Percentiles rank a stretch among this genome's conserved stretches.
Evolutionary conservation across 345 rosid species (phyloP).

Genomic region (Lumnitzera littorea): DNA sequence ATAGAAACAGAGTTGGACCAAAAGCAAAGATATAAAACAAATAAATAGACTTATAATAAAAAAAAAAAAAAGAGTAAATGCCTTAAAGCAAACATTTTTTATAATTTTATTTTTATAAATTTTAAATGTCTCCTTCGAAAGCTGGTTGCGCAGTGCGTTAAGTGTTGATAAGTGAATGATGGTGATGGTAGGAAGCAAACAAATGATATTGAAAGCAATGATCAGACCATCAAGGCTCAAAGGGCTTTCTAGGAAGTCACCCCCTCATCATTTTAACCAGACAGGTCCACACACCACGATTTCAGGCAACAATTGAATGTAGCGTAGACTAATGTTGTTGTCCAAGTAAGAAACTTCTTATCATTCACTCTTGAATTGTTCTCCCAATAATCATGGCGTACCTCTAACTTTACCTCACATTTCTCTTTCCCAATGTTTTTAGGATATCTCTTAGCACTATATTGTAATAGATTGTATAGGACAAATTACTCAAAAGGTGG

Average conservation of each 20-base stretch:
- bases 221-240: background rate
- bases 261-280: background rate
- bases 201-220: constrained; percentile 15
- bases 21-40: too few relatives aligned
- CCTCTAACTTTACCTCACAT: background rate
- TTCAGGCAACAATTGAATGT: constrained; percentile 14
- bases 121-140: too few relatives aligned
- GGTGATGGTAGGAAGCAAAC: constrained; percentile 3
- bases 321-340: constrained; percentile 2
- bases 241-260: constrained; percentile 36
- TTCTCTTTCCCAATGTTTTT: too few relatives aligned
- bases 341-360: constrained; percentile 3
- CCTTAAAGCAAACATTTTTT: too few relatives aligned
- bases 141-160: too few relatives aligned
- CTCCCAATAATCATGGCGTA: constrained; percentile 21
- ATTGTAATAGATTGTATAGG: too few relatives aligned
- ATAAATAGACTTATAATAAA: too few relatives aligned
- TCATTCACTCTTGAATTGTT: constrained; percentile 5
- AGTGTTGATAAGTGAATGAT: background rate
- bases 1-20: too few relatives aligned
- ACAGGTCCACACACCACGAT: constrained; percentile 10
- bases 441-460: too few relatives aligned
- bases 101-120: too few relatives aligned
- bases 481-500: too few relatives aligned
- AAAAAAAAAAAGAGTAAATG: too few relatives aligned